These are phyloP conservation scores for Xerocomus minutiporus DNA, from an alignment of 1,284 basidiomycete genomes.

Conservation along the genomic window DNA sequence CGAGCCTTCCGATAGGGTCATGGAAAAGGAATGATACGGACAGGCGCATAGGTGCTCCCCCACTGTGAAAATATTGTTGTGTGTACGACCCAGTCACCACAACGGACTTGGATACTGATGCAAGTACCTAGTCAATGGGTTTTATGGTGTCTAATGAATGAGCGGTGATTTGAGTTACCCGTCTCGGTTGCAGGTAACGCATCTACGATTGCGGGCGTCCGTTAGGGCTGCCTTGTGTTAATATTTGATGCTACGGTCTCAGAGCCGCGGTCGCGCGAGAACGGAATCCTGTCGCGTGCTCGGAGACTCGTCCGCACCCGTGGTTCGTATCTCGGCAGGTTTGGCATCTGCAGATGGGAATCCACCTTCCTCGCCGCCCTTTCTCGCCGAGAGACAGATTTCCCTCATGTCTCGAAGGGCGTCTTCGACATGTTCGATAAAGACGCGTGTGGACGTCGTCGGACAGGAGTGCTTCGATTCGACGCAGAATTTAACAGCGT, in stretches of 20 bases:
- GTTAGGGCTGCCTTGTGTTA: not conserved
- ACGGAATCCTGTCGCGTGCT: not conserved
- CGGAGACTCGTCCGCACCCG: not conserved
- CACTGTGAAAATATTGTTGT: not conserved
- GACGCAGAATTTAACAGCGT: slow-evolving; percentile 90
- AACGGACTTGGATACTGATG: not conserved
- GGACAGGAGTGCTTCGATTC: slow-evolving; percentile 80
- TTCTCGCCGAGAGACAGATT: slow-evolving; percentile 38
- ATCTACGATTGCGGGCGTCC: not conserved
- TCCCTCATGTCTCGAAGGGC: slow-evolving; percentile 71
- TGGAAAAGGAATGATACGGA: too few species aligned
- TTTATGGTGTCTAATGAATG: slow-evolving; percentile 4
- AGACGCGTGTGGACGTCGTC: slow-evolving; percentile 67
- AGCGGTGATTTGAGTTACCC: slow-evolving; percentile 8
- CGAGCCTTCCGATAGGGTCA: not conserved
- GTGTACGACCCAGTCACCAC: too few species aligned
- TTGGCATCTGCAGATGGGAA: not conserved
- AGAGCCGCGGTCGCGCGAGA: slow-evolving; percentile 20
- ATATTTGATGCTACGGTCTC: not conserved
- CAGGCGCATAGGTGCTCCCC: too few species aligned
- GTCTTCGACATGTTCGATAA: slow-evolving; percentile 65
- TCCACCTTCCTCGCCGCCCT: slow-evolving; percentile 7
- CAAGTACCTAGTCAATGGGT: not conserved
- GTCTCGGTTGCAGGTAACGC: not conserved
- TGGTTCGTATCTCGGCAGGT: not conserved